These are phyloP conservation scores for Clausena lansium DNA, from an alignment of 345 rosid species.

Conservation along the genomic window DNA sequence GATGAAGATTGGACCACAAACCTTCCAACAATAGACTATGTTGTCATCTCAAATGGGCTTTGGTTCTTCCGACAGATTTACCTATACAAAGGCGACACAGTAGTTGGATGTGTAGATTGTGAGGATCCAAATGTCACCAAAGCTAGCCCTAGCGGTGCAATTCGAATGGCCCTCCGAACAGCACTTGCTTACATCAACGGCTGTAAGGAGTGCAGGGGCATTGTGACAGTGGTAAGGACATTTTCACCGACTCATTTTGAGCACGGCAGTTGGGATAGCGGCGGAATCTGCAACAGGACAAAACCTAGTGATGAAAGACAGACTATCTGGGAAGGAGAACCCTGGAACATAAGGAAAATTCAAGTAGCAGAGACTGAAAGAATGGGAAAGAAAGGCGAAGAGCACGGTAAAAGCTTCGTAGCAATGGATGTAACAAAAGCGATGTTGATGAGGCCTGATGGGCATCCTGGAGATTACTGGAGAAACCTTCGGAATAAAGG, in stretches of 20 bases:
- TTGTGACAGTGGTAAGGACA: slow-evolving; percentile 58
- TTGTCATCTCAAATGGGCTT: slow-evolving; percentile 61
- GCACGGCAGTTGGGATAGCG: slow-evolving; percentile 74
- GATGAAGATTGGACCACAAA: slow-evolving; percentile 49
- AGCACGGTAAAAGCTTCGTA: slow-evolving; percentile 38
- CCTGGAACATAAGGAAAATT: slow-evolving; percentile 47
- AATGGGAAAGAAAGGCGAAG: slow-evolving; percentile 16
- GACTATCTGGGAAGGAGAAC: slow-evolving; percentile 23
- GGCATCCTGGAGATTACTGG: slow-evolving; percentile 71
- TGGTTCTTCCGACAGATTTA: slow-evolving; percentile 77
- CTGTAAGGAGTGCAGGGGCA: slow-evolving; percentile 36
- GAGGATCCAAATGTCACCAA: slow-evolving; percentile 44
- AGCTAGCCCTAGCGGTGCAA: slow-evolving; percentile 37
- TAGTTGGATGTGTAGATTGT: slow-evolving; percentile 67
- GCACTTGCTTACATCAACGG: slow-evolving; percentile 41
- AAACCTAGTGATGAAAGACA: slow-evolving; percentile 36
- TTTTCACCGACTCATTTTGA: slow-evolving; percentile 89
- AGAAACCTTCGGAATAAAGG: slow-evolving; percentile 84
- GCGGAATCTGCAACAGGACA: slow-evolving; percentile 65
- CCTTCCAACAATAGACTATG: slow-evolving; percentile 43
- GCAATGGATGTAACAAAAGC: slow-evolving; percentile 49
- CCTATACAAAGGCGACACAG: slow-evolving; percentile 36
- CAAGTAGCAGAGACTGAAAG: slow-evolving; percentile 52
- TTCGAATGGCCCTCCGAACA: slow-evolving; percentile 47
- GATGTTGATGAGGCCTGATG: slow-evolving; percentile 81